Evolutionary conservation across 1,284 basidiomycete genomes (phyloP), one percentile per base, ranked within the genome.

Genomic region (Testicularia cyperi): DNA sequence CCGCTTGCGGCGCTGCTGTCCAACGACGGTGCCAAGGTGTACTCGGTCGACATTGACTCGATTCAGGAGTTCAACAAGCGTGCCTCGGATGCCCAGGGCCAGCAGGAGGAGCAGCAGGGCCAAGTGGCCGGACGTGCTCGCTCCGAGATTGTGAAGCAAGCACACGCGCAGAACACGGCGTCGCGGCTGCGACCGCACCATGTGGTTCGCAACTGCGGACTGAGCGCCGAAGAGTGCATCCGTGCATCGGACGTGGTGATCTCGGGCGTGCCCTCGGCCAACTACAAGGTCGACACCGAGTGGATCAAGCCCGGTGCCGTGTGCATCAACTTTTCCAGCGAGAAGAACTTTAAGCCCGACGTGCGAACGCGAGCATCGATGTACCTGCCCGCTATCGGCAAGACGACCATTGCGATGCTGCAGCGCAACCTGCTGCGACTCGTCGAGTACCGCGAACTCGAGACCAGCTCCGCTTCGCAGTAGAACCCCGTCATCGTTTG

Each of bases 331-430:
- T 89, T 98, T 35, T 87, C 90, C 20, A 86, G 88, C 4, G 92
- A 95, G 72, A 97, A 94, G 81, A 98, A 98, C 78, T 98, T 97
- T 74, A 90, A 95, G 75, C 84, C 84, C 54, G 87, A 95, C 74
- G 87, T 97, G 15, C 83, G 90, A 60, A 90, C 92, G 36, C 89
- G 91, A 81, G 66, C 68, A 1, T 36, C 58, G 13, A 60, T 54
- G 30, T 65, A 65, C 42, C 36, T 68, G 19, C 92, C 92, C 13
- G 87, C 90, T 4, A 90, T 98, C 21, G 94, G 94, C 29, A 95
- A 95, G 80, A 89, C 94, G 55, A 98, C 94, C 1, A 95, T 96
- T 63, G 82, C 92, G 70, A 95, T 98, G 90, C 82, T 98, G 24
- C 83, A 97, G 75, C 84, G 94, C 44, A 98, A 97, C 78, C 77